Base-by-base conservation (phyloP, 2,329 filamentous ascomycete genomes). In the Aureobasidium leucospermi region DNA sequence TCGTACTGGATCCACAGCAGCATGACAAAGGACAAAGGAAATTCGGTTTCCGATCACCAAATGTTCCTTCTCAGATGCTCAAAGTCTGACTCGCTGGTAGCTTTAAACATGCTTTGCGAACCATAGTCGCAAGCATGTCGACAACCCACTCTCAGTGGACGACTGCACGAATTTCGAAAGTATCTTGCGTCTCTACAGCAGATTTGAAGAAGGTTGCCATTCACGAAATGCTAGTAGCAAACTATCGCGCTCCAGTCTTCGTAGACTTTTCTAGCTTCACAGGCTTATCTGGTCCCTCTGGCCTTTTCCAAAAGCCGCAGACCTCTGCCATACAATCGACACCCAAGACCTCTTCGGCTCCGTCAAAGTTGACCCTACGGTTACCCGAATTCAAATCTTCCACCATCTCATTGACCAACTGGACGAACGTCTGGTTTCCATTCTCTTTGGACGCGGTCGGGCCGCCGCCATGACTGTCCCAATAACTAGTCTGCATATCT, bases 401-500 rank as follows among this genome's bases (percentile, higher is more conserved):
- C 4, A 67, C 39, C 62, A 68, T 46, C 59, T 67, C 63, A 58
- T 65, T 66, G 42, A 67, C 62, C 56, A 65, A 58, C 28, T 62
- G 60, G 60, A 68, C 63, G 61, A 67, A 66, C 7, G 65, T 68
- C 53, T 59, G 65, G 58, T 62, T 63, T 4, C 53, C 53, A 31
- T 57, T 57, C 19, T 55, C 51, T 38, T 52, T 56, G 31, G 51
- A 48, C n/a, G 61, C 55, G 34, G 57, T 57, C 47, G 43, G 34
- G 23, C 64, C 63, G 10, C 66, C 65, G 66, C 74, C 15, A 47
- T 66, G 64, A 16, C 61, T 48, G 7, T 63, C 61, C 60, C 60
- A 63, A 47, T 63, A 67, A 46, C 62, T 65, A 29, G 66, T 68
- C 61, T 68, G 65, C 52, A 68, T 57, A 43, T 68, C 66, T 49